These are phyloP conservation scores for Calonectria pseudoturangicola DNA, from an alignment of 2,329 filamentous ascomycete species.

Conservation along the genomic window DNA sequence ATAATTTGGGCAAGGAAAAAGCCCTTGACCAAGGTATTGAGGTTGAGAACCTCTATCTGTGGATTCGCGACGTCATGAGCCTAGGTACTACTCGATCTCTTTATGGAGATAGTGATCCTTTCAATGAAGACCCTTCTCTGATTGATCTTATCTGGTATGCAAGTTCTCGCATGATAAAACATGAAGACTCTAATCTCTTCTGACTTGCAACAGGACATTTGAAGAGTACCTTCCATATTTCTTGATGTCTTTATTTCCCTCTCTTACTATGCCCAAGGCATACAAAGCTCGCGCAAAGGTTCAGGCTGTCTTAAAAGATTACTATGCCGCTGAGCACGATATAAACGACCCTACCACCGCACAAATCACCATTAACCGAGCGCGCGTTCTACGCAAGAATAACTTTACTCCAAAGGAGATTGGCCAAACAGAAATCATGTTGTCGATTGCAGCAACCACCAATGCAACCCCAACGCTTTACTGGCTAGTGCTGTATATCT, in stretches of 20 bases:
- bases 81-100: constrained; percentile 62
- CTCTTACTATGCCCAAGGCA: constrained; percentile 56
- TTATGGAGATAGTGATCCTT: constrained; percentile 66
- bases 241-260: constrained; percentile 57
- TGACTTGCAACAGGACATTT: constrained; percentile 43
- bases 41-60: constrained; percentile 62
- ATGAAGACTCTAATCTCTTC: neutral
- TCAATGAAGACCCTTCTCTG: constrained; percentile 52
- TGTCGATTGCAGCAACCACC: constrained; percentile 55
- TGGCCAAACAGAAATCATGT: constrained; percentile 56
- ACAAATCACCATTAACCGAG: constrained; percentile 55
- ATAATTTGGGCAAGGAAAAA: constrained; percentile 42
- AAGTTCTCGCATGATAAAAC: neutral
- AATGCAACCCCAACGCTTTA: constrained; percentile 63
- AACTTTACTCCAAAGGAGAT: constrained; percentile 55
- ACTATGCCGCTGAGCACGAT: constrained; percentile 55
- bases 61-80: constrained; percentile 62
- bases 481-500: constrained; percentile 59
- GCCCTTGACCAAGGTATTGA: constrained; percentile 47
- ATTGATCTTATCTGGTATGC: constrained; percentile 49
- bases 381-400: constrained; percentile 53
- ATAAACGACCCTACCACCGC: constrained; percentile 53
- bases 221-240: constrained; percentile 51
- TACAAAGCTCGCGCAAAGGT: constrained; percentile 53
- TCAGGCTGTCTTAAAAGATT: constrained; percentile 54